Evolutionary conservation across 345 rosid species (phyloP), one percentile per base, ranked within the genome.

Genomic region (Eutrema japonicum): DNA sequence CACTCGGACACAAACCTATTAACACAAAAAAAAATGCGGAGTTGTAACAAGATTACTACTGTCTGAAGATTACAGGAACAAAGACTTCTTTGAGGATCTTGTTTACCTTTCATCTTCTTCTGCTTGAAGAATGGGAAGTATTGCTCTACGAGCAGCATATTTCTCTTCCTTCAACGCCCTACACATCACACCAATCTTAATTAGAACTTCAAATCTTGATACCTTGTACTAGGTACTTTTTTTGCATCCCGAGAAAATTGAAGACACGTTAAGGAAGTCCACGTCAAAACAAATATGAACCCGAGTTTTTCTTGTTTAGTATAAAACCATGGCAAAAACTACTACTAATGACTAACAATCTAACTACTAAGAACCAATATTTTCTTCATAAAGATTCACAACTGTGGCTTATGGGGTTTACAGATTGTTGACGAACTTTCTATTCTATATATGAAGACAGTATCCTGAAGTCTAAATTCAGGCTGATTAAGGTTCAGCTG

Each of bases 131-230:
- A 90, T 14, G 6, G 99, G 99, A 65, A 95, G 70, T 71, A 95
- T 85, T 14, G 98, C 86, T 71, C 90, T 83, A 10, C 99, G 96
- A 26, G 98, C 89, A 68, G 96, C 88, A 72, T 84, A 92, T 76
- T 95, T 95, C 82, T 95, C 99, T 81, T 95, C 98, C 80, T 95
- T 95, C 45, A 92, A 83, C 22, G 96, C 99, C 85, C 99, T 95
- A 78, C 60, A 77, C 32, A 66, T 68, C 59, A 49, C 2, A 74
- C 69, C 64, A 53, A 53, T 18, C 65, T 36, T 46, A 2, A 13
- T 47, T 8, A 53, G 18, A 61, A 30, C 18, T 36, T 46, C 14
- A 7, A 27, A 68, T 18, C 13, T 6, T 4, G 3, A 16, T 41
- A 48, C 40, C 6, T 65, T 64, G 6, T 46, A 64, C 64, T 33